Evolutionary conservation across 2,329 filamentous ascomycete species (phyloP).

Genomic region (Fusarium begoniae): DNA sequence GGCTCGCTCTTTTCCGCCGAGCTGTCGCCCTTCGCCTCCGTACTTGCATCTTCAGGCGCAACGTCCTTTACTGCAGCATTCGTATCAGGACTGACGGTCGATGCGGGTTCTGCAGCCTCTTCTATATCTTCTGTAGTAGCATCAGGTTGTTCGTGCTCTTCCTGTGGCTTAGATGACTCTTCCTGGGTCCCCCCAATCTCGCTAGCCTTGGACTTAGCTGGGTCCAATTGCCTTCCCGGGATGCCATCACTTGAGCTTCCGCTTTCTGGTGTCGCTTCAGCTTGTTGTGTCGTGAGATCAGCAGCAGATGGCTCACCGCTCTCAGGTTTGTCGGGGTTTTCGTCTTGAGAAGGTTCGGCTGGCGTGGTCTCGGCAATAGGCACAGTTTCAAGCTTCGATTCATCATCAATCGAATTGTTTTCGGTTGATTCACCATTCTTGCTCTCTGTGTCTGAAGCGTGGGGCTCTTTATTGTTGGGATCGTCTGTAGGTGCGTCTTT

Average conservation of each 20-base stretch:
- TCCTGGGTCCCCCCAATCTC: not conserved
- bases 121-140: not conserved
- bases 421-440: not conserved
- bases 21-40: not conserved
- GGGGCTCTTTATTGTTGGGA: not conserved
- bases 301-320: not conserved
- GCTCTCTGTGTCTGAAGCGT: not conserved
- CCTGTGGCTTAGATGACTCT: not conserved
- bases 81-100: not conserved
- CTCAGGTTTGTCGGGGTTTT: not conserved
- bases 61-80: not conserved
- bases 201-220: not conserved
- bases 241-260: not conserved
- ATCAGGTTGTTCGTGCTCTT: conserved; percentile 3
- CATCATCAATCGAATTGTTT: not conserved
- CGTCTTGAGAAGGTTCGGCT: not conserved
- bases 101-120: not conserved
- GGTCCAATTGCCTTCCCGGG: not conserved
- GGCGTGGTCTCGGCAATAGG: not conserved
- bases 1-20: not conserved
- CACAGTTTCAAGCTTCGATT: not conserved
- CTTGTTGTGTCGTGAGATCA: not conserved
- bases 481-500: not conserved
- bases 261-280: not conserved
- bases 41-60: not conserved